Conservation (phyloP, 208 protist species). For the Borovskyia barvae region DNA sequence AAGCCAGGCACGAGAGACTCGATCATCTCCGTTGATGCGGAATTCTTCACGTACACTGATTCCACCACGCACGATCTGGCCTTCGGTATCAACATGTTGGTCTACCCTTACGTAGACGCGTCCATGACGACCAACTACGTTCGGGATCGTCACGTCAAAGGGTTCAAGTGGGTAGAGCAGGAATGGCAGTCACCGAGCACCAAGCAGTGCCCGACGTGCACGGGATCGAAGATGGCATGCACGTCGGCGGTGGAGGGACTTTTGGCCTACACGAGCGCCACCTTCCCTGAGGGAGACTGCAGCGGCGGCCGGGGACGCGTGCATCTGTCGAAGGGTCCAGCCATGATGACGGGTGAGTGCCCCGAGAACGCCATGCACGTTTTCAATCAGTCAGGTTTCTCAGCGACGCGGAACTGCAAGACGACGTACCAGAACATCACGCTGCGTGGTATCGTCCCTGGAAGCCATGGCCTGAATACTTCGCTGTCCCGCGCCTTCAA, state of each 20-base stretch:
- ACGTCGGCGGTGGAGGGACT: conserved; percentile 21
- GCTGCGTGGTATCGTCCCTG: conserved; percentile 65
- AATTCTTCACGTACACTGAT: conserved; percentile 67
- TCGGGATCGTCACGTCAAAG: conserved; percentile 64
- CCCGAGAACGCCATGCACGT: conserved; percentile 50
- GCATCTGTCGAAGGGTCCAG: conserved; percentile 67
- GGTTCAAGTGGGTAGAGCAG: conserved; percentile 78
- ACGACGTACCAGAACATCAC: conserved; percentile 81
- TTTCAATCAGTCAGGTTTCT: conserved; percentile 68
- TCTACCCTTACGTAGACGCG: conserved; percentile 63
- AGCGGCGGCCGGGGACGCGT: conserved; percentile 40
- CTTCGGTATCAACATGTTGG: conserved; percentile 81
- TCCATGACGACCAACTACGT: conserved; percentile 59
- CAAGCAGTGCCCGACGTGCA: conserved; percentile 72
- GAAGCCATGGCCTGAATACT: conserved; percentile 48
- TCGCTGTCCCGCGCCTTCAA: conserved; percentile 44
- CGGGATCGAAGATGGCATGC: conserved; percentile 51
- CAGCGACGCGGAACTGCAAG: conserved; percentile 47
- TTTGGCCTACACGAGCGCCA: conserved; percentile 35
- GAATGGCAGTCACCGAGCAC: conserved; percentile 46
- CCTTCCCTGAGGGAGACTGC: conserved; percentile 71
- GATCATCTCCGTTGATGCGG: conserved; percentile 63
- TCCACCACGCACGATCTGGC: conserved; percentile 46
- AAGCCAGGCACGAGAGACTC: conserved; percentile 25
- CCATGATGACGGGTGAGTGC: conserved; percentile 43